Conservation (phyloP, 306 rosid genomes). For the Trichosanthes cucumerina region DNA sequence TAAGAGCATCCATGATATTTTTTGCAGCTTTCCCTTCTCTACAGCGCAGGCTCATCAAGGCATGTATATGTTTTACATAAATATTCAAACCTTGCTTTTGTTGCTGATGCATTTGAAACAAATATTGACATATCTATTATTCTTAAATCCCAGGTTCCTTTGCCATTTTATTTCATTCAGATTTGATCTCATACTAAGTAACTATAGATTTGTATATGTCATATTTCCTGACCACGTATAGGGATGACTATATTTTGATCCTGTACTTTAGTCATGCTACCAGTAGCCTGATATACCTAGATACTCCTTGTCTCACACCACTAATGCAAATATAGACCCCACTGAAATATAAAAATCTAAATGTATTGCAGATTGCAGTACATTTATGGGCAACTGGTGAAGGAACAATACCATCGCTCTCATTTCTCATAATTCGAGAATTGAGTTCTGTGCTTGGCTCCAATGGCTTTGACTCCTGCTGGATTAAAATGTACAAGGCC, state of each 20-base stretch:
- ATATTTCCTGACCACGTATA: background rate
- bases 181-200: background rate
- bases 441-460: conserved; percentile 46
- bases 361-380: conserved; percentile 60
- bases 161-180: background rate
- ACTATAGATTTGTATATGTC: background rate
- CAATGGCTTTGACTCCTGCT: conserved; percentile 61
- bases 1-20: conserved; percentile 52
- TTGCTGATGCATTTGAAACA: background rate
- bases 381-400: conserved; percentile 85
- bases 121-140: background rate
- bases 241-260: background rate
- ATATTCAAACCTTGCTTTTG: conserved; percentile 4
- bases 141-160: background rate
- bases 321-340: background rate
- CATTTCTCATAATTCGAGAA: conserved; percentile 60
- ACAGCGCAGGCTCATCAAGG: conserved; percentile 57
- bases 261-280: background rate
- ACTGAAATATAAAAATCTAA: background rate
- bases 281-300: background rate
- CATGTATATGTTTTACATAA: conserved; percentile 15
- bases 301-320: background rate
- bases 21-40: conserved; percentile 60
- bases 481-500: conserved; percentile 61
- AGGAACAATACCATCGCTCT: conserved; percentile 46